A percentile compares a stretch with the other conserved stretches of the same genome.
Evolutionary conservation across 2,329 filamentous ascomycete genomes (phyloP).

Genomic region (Aspergillus calidoustus): DNA sequence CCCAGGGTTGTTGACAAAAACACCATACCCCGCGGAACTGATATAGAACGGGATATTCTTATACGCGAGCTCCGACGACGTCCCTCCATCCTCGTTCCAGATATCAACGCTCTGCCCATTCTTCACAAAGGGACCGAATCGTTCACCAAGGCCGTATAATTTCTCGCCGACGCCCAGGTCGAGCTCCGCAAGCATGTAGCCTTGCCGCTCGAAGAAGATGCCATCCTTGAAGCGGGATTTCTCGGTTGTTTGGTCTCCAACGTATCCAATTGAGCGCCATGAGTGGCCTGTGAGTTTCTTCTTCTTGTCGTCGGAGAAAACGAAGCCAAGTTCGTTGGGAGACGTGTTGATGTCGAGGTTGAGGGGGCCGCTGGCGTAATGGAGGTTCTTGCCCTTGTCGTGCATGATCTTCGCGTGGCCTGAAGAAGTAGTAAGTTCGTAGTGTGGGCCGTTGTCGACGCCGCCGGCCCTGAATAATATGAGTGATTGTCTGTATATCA

Average conservation of each 20-base stretch:
- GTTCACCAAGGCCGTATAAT: constrained; percentile 74
- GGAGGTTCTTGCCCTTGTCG: constrained; percentile 30
- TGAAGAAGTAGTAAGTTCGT: constrained; percentile 33
- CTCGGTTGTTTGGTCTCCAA: constrained; percentile 39
- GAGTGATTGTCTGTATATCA: neutral
- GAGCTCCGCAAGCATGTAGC: constrained; percentile 46
- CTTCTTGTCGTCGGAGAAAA: constrained; percentile 27
- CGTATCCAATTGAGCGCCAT: constrained; percentile 46
- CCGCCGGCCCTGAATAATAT: constrained; percentile 36
- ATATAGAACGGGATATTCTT: constrained; percentile 50
- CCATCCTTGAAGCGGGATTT: constrained; percentile 40
- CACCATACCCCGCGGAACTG: constrained; percentile 70
- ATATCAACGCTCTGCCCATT: constrained; percentile 72
- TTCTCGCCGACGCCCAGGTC: constrained; percentile 60
- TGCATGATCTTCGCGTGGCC: constrained; percentile 36
- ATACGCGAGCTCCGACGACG: constrained; percentile 45
- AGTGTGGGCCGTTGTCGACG: constrained; percentile 43
- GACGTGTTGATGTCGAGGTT: constrained; percentile 38
- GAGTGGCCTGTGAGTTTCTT: constrained; percentile 44
- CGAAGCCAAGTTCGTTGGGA: constrained; percentile 41
- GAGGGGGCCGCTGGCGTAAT: constrained; percentile 39
- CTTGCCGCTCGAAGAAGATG: constrained; percentile 43
- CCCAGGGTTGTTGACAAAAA: constrained; percentile 74
- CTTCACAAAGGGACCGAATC: constrained; percentile 78
- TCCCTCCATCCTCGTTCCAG: constrained; percentile 61